Evolutionary conservation across 2,329 filamentous ascomycete species (phyloP), one percentile per base, ranked within the genome.

Genomic region (Emmonsia crescens): DNA sequence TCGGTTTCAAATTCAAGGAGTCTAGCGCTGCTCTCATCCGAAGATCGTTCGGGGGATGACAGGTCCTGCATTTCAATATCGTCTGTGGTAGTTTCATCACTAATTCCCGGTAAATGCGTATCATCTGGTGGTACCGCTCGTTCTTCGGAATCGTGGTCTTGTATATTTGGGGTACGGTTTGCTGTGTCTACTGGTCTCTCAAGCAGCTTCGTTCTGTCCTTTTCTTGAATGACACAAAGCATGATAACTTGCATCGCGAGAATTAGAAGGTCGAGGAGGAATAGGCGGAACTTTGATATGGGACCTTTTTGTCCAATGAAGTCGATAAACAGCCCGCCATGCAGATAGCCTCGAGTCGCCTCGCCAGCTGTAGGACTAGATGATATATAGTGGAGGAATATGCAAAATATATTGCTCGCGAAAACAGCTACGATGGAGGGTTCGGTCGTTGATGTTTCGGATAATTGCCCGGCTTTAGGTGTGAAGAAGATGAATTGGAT

Each of bases 271-370:
- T 87, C 84, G 64, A 85, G 73, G 3, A 74, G 67, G 4, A 82
- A 67, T 14, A 87, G 75, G 64, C 78, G 77, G 56, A 79, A 70
- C 68, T 80, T 81, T 60, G 81, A 80, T 2, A 80, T 78, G 2
- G 83, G 83, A 1, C 80, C 81, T 65, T 80, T 77, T 70, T 86
- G 82, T 19, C 85, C 84, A 60, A 87, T 82, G 68, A 87, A 86
- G 71, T 87, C 84, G 68, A 87, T 83, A 66, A 85, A 78, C 57
- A 86, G 66, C 2, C 85, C 83, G 5, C 85, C 84, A 68, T 86
- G 83, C 14, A 86, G 73, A 69, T 85, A 86, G 21, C 77, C 79
- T 36, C 82, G 69, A 3, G 75, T 76, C 57, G 77, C 75, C 65
- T 83, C 82, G 5, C 79, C 79, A n/a, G 76, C 76, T 61, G 79